These are phyloP conservation scores for Phytophthora kernoviae DNA, from an alignment of 352 stramenopile species.

Conservation along the genomic window DNA sequence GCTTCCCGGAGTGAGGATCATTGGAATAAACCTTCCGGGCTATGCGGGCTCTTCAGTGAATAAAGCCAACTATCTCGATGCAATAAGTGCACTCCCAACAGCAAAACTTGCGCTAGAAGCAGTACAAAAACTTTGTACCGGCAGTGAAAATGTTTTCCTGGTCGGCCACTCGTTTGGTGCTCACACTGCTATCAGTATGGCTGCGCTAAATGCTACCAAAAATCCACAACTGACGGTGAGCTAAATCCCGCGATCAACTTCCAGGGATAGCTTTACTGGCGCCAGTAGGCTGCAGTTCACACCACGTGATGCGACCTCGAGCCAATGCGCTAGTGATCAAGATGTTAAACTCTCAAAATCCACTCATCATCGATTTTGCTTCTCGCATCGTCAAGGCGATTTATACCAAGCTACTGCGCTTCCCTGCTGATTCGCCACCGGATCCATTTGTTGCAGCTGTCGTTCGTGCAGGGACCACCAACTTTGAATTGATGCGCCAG, in stretches of 20 bases:
- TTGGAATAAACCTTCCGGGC: slow-evolving; percentile 63
- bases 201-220: slow-evolving; percentile 30
- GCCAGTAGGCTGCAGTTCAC: slow-evolving; percentile 43
- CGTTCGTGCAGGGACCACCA: slow-evolving; percentile 45
- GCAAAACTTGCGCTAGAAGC: slow-evolving; percentile 39
- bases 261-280: slow-evolving; percentile 49
- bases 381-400: slow-evolving; percentile 34
- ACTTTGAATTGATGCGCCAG: slow-evolving; percentile 43
- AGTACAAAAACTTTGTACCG: slow-evolving; percentile 30
- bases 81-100: slow-evolving; percentile 35
- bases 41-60: slow-evolving; percentile 40
- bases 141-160: slow-evolving; percentile 40
- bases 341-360: slow-evolving; percentile 24
- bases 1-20: slow-evolving; percentile 36
- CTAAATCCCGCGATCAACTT: slow-evolving; percentile 5
- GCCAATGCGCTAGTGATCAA: slow-evolving; percentile 40
- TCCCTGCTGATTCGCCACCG: slow-evolving; percentile 25
- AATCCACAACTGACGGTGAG: neutral
- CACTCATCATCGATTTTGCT: slow-evolving; percentile 13
- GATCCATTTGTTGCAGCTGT: slow-evolving; percentile 46
- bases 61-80: slow-evolving; percentile 32
- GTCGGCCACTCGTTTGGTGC: slow-evolving; percentile 61
- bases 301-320: slow-evolving; percentile 41
- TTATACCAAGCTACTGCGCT: slow-evolving; percentile 45
- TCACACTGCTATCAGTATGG: slow-evolving; percentile 53